Percentiles rank a stretch among this genome's conserved stretches.
Conservation (phyloP, 2,329 filamentous ascomycete genomes). For the Thermothelomyces thermophilus region DNA sequence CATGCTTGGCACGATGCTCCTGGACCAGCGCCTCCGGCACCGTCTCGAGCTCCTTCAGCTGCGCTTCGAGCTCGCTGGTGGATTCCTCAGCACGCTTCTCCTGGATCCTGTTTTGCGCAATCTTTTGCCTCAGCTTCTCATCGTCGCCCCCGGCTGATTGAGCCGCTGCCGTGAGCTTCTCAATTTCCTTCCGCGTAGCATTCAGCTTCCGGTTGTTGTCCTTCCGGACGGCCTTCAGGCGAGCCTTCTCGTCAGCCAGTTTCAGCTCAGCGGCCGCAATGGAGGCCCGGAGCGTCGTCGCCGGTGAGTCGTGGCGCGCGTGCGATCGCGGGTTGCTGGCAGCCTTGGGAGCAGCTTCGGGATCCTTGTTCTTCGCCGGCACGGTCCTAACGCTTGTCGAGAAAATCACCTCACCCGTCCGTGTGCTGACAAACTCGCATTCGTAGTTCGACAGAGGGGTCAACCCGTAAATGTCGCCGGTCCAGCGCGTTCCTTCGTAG, state of each 20-base stretch:
- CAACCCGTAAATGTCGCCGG: constrained; percentile 62
- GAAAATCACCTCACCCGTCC: constrained; percentile 60
- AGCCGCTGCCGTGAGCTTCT: constrained; percentile 59
- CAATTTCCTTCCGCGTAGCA: constrained; percentile 65
- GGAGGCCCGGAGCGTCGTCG: constrained; percentile 68
- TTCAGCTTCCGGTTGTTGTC: constrained; percentile 67
- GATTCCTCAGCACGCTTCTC: constrained; percentile 52
- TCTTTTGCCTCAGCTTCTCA: constrained; percentile 68
- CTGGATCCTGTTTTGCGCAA: constrained; percentile 67
- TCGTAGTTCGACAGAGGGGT: constrained; percentile 70
- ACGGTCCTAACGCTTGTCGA: constrained; percentile 64
- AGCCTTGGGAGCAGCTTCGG: constrained; percentile 32
- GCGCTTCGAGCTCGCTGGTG: constrained; percentile 38
- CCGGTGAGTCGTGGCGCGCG: constrained; percentile 66
- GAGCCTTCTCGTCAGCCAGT: constrained; percentile 60
- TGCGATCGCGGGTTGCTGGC: constrained; percentile 48
- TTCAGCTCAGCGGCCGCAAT: constrained; percentile 66
- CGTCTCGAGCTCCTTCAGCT: constrained; percentile 59
- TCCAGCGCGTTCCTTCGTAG: constrained; percentile 51
- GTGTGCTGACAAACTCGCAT: constrained; percentile 67
- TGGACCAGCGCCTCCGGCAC: constrained; percentile 57
- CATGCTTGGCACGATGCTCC: constrained; percentile 49
- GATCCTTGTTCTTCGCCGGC: constrained; percentile 40
- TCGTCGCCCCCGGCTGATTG: constrained; percentile 65
- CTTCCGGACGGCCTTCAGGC: constrained; percentile 64